Conservation (phyloP, 225 moss, liverwort and hornwort genomes). For the Physcomitrellopsis africana region DNA sequence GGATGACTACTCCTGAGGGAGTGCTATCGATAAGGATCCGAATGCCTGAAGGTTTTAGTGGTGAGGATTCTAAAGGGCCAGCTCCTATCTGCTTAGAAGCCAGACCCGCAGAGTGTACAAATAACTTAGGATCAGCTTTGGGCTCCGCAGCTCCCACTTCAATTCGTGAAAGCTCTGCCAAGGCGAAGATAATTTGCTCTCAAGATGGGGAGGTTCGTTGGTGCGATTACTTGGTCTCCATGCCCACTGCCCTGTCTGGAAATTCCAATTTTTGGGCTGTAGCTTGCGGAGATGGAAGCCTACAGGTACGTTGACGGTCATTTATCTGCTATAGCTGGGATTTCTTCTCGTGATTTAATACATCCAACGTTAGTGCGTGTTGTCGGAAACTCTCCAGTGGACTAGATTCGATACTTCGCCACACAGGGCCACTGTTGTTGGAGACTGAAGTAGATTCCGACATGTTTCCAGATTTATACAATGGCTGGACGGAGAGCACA, state of each 20-base stretch:
- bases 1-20: slow-evolving; percentile 57
- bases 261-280: slow-evolving; percentile 93
- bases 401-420: background rate
- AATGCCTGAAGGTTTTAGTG: slow-evolving; percentile 40
- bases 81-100: slow-evolving; percentile 85
- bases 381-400: background rate
- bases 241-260: slow-evolving; percentile 79
- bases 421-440: background rate
- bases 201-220: slow-evolving; percentile 94
- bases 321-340: background rate
- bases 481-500: slow-evolving; percentile 91
- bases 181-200: slow-evolving; percentile 79
- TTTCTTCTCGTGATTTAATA: background rate
- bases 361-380: too few relatives aligned
- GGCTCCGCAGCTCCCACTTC: slow-evolving; percentile 49
- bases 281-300: slow-evolving; percentile 83
- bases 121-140: slow-evolving; percentile 44
- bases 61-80: slow-evolving; percentile 41
- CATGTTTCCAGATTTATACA: slow-evolving; percentile 80
- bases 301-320: slow-evolving; percentile 46
- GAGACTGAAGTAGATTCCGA: slow-evolving; percentile 30
- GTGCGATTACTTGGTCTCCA: slow-evolving; percentile 80
- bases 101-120: slow-evolving; percentile 64
- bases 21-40: slow-evolving; percentile 75
- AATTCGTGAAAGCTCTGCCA: slow-evolving; percentile 66